Percentiles rank a stretch among this genome's conserved stretches.
These are phyloP conservation scores for Aegilops bicornis DNA, from an alignment of 176 grass and related monocot species.

Conservation along the genomic window DNA sequence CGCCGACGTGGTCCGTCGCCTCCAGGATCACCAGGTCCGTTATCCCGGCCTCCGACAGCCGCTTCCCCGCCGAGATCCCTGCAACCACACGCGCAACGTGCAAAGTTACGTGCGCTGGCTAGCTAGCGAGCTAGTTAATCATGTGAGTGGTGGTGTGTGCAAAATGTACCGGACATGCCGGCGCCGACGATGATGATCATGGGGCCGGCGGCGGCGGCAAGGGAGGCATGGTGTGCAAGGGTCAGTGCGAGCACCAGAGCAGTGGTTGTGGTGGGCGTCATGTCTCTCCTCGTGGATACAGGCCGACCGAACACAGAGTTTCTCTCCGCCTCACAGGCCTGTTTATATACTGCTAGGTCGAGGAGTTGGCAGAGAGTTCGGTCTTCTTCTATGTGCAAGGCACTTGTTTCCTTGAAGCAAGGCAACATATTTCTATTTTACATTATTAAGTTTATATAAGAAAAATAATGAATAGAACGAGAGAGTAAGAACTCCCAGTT, in stretches of 20 bases:
- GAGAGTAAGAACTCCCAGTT: too few relatives aligned
- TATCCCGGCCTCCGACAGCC: slow-evolving; percentile 62
- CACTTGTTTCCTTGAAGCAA: too few relatives aligned
- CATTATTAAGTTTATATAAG: too few relatives aligned
- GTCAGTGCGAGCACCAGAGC: slow-evolving; percentile 9
- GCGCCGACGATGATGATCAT: slow-evolving; percentile 46
- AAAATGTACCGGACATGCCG: slow-evolving; percentile 31
- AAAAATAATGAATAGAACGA: too few relatives aligned
- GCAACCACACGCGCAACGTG: not conserved
- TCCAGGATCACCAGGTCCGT: slow-evolving; percentile 64
- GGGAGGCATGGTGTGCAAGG: not conserved
- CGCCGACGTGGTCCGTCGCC: slow-evolving; percentile 64
- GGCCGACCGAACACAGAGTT: not conserved
- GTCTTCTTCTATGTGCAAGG: too few relatives aligned
- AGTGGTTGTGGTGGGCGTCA: not conserved
- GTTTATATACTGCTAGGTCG: not conserved
- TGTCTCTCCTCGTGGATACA: not conserved
- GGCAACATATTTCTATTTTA: too few relatives aligned
- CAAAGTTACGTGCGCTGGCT: not conserved
- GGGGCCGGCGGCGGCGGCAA: not conserved
- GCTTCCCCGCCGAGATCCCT: slow-evolving; percentile 78
- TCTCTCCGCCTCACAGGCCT: not conserved
- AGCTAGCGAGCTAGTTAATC: not conserved
- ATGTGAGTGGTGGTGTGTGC: not conserved
- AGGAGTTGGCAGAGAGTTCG: too few relatives aligned